phyloP scores from a whole-genome alignment of 371 early-diverging fungal species.

The Rhizopus arrhizus region DNA sequence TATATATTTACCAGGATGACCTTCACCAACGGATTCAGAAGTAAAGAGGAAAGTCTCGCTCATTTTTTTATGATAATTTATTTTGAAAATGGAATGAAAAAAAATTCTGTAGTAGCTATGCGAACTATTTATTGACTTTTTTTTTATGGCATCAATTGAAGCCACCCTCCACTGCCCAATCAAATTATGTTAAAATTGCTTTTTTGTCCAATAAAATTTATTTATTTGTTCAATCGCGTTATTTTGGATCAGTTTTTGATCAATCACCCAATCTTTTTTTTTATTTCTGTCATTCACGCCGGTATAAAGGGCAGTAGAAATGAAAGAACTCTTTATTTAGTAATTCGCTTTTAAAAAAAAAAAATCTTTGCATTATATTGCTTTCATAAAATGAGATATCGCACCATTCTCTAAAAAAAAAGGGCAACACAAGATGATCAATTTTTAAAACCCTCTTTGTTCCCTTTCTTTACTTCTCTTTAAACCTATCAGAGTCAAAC shows the following conservation, averaged over 20 bases:
- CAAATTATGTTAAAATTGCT: background rate
- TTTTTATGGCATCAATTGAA: conserved; percentile 12
- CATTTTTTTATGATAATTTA: conserved; percentile 18
- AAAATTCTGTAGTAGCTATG: background rate
- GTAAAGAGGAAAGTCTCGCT: conserved; percentile 93
- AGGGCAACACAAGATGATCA: too few species aligned
- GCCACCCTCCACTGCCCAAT: conserved; percentile 13
- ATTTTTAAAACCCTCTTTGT: too few species aligned
- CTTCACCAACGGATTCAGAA: conserved; percentile 99
- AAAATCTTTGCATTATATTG: too few species aligned
- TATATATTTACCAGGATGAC: conserved; percentile 84
- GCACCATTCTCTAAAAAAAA: too few species aligned
- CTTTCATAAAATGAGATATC: too few species aligned
- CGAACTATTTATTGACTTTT: conserved; percentile 1
- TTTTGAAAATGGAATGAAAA: conserved; percentile 8
- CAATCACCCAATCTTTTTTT: too few species aligned
- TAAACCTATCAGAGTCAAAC: too few species aligned
- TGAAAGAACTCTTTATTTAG: too few species aligned
- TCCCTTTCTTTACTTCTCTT: too few species aligned
- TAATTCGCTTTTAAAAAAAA: too few species aligned
- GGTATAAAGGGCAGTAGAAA: too few species aligned
- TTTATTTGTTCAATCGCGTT: conserved; percentile 21
- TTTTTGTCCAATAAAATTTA: conserved; percentile 18
- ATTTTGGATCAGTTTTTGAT: conserved; percentile 18
- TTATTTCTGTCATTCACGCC: too few species aligned